Base-by-base conservation (phyloP, 352 stramenopile species). In the Globisporangium mamillatum region DNA sequence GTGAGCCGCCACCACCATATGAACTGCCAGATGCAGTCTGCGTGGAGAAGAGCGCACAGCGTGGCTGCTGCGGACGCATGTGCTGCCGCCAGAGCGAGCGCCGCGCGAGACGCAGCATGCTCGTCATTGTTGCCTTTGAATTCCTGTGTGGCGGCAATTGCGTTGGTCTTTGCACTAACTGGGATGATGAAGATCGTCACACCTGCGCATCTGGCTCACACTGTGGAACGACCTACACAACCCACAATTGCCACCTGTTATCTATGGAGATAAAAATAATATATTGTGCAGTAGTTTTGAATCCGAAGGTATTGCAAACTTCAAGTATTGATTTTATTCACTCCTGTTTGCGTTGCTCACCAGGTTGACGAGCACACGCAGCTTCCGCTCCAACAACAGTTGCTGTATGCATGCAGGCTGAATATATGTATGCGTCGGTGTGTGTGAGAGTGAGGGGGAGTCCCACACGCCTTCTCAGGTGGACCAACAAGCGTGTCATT, bases 41-140 rank as follows among this genome's bases (percentile, higher is more conserved):
- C 22, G 34, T 44, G n/a, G 52, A 60, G 60, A 66, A 66, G 48
- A 66, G 59, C 12, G 66, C 66, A 5, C 18, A 32, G 22, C 60
- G 65, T 7, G 12, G 10, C 38, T 52, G 66, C 36, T 53, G 52
- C 24, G 9, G 27, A 46, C 46, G 61, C 12, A 50, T 27, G 24
- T 34, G 65, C 56, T 60, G 27, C 9, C 24, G 29, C 34, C 58
- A 57, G 32, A 64, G 36, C 60, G 67, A 61, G 20, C 67, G 61
- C 60, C 60, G 60, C 60, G 60, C 55, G 36, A 67, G 34, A 10
- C 32, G 44, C 60, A 67, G 44, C 67, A 67, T 64, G 48, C 38
- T 59, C 59, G 66, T 66, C 44, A 61, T 60, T 65, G n/a, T 24
- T 50, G 56, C 65, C 41, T 50, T 52, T 29, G 38, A 46, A 20